Conservation (phyloP, 2,329 filamentous ascomycete genomes). For the Neofusicoccum umdonicola region DNA sequence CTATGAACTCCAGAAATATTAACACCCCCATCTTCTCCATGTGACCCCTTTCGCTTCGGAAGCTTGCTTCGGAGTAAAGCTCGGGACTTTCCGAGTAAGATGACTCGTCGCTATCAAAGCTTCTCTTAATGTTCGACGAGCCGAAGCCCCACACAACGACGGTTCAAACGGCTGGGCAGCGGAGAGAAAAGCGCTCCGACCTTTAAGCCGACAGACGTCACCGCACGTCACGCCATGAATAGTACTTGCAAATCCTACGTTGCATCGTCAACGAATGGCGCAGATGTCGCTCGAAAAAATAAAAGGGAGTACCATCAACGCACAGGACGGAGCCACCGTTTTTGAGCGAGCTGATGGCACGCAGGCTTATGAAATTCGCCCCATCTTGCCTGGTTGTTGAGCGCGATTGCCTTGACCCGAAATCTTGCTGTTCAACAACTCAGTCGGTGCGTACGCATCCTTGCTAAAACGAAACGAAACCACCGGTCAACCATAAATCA, state of each 20-base stretch:
- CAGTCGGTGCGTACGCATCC: too few species aligned
- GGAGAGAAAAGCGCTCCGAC: slow-evolving; percentile 1
- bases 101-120: slow-evolving; percentile 10
- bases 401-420: too few species aligned
- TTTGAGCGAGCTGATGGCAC: too few species aligned
- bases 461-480: too few species aligned
- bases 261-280: not conserved
- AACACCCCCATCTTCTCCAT: not conserved
- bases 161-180: not conserved
- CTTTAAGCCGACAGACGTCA: not conserved
- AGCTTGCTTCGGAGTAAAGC: not conserved
- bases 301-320: too few species aligned
- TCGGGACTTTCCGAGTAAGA: not conserved
- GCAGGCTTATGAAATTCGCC: too few species aligned
- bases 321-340: too few species aligned
- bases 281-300: too few species aligned
- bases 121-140: slow-evolving; percentile 3
- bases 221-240: not conserved
- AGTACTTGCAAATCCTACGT: too few species aligned
- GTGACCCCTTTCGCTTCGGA: not conserved
- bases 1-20: not conserved
- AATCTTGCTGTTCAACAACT: too few species aligned
- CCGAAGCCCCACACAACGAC: not conserved
- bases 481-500: too few species aligned
- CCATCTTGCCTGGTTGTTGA: too few species aligned